Evolutionary conservation across 2,329 filamentous ascomycete genomes (phyloP), one percentile per base, ranked within the genome.

Genomic region (Trichocomaceae sp.): DNA sequence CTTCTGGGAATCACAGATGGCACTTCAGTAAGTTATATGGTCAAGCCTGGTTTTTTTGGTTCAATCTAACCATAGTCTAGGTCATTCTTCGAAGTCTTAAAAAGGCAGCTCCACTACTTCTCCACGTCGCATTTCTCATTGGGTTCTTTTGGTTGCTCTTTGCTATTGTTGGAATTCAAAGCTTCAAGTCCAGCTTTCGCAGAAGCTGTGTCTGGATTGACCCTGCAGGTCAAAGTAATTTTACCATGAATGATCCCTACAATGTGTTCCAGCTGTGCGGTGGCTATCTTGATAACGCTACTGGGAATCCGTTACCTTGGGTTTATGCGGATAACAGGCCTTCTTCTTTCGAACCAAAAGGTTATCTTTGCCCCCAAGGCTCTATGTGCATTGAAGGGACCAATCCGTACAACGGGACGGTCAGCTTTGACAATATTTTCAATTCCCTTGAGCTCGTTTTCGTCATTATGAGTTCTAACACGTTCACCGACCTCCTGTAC

Each of bases 101-200:
- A 69, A 95, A 96, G 68, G 91, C 93, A 1, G 90, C 92, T 0
- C 93, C 95, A 1, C 77, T 96, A 35, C 82, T 99, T 22, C 83
- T 96, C 23, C 90, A 96, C 59, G 91, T 99, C 31, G 91, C 89
- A 1, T 96, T 99, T 67, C 77, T 99, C 20, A 90, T 99, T 61
- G 82, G 88, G 13, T 99, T 99, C 73, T 99, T 99, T 73, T 99
- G 93, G 93, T 80, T 99, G 42, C 75, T 97, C 10, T 99, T 99
- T 73, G 93, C 90, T 37, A 96, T 99, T 59, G 85, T 99, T 56
- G 95, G 93, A 5, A 87, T 99, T 20, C 95, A 99, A 69, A 96
- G 88, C 72, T 99, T 99, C 76, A 92, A 92, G 72, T 85, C 87
- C 8, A 92, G 88, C 69, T 72, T 92, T 22, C 83, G 82, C 61